Evolutionary conservation across 345 rosid genomes (phyloP), one percentile per base, ranked within the genome.

Genomic region (Streptanthus diversifolius): DNA sequence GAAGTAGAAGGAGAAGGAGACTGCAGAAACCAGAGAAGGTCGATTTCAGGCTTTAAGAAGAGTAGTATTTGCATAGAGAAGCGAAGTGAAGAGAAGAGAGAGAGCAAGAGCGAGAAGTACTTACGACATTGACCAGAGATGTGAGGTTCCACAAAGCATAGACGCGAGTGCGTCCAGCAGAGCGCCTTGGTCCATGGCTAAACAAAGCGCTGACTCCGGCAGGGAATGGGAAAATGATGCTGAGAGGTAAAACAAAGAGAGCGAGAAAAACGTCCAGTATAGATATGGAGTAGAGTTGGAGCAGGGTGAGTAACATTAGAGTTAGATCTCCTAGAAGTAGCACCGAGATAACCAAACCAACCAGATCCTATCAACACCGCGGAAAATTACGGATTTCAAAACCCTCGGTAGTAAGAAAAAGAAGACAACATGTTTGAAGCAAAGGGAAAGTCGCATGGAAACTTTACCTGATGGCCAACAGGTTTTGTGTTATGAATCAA

Each of bases 201-300:
- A 93, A 93, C 79, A 93, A 77, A 67, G 98, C 97, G 73, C 83
- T 86, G 75, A 93, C 91, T 62, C 98, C 98, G 8, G 98, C 90
- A 1, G 97, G 98, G 76, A 93, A 93, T 19, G 98, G 88, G 70
- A 82, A 83, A 41, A 88, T 80, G 68, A 93, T 74, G 71, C 90
- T 90, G 63, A 93, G 90, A 55, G 98, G 97, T 71, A 93, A 87
- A 53, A 90, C 75, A 17, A 78, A 88, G 70, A 88, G 56, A 72
- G 84, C 91, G 13, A 90, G 72, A 56, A 88, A 78, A 79, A 90
- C 84, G 75, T 84, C 71, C 24, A 87, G 71, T 71, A 93, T 69
- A 7, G 95, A 90, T 78, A 88, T 87, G 9, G 98, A 93, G 80
- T 93, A 93, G 79, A 93, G 80, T 85, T 93, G 98, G 36, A 93